Base-by-base conservation (phyloP, 2,329 filamentous ascomycete species). In the Xylariales sp. region DNA sequence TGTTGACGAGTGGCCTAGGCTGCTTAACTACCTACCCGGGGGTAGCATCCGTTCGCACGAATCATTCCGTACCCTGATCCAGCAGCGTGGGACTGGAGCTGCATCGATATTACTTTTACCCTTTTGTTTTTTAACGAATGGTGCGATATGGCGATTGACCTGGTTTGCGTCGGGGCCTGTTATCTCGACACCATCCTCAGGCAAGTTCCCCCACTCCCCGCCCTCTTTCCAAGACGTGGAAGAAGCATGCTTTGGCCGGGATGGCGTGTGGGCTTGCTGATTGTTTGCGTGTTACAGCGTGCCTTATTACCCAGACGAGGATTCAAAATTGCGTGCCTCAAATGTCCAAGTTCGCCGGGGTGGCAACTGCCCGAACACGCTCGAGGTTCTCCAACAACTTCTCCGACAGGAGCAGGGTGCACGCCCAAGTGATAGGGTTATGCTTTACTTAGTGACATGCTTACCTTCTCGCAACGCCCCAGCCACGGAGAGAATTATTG, bases 121-220 rank as follows among this genome's bases (percentile, higher is more conserved):
- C 30, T 58, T 54, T 62, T 54, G 18, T 36, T 23, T 23, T 23
- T 23, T 23, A 23, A 23, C 23, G 48, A 34, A 55, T 59, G 34
- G 48, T 49, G 39, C 45, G 28, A 63, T 46, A 71, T 67, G 67
- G 87, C 85, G 82, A 85, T 83, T 79, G 85, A 87, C 71, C 81
- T 93, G 68, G 80, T 92, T 59, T 85, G 89, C 53, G 83, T 91
- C 52, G 90, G 90, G 28, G 89, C 89, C 32, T 90, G 89, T 72
- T 92, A 92, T 79, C 80, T 92, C 45, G 90, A 93, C 78, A 93
- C 89, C 1, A 90, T 93, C 66, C 81, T 92, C 48, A 89, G 84
- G 89, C 85, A 81, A 78, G 85, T 78, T 58, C 54, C 48, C 56
- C 23, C 23, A 23, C 23, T 23, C 23, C 23, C 23, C 23, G 23